Base-by-base conservation (phyloP, 1,284 basidiomycete species). In the Ganoderma sinense region DNA sequence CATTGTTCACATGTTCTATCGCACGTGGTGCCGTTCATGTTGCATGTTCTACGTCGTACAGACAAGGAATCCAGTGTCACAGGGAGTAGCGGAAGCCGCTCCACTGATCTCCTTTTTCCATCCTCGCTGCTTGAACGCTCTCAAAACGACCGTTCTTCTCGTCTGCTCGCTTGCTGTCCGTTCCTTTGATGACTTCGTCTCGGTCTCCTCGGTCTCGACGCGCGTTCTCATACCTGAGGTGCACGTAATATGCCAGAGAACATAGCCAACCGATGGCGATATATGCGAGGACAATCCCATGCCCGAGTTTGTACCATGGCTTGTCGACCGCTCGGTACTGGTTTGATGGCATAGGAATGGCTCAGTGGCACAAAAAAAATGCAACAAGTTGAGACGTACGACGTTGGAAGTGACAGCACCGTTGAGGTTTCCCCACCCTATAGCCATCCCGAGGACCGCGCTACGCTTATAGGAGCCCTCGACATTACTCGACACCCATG, bases 401-500 rank as follows among this genome's bases (percentile, higher is more conserved):
- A 91, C 85, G 77, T 92, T 92, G 36, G 90, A 91, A 71, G 88
- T 88, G 29, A 92, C 88, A 20, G 91, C 91, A 11, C 91, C 91
- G 75, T 92, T 91, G 43, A 92, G 80, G 75, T 92, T 91, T 20
- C 90, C 90, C 75, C 89, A 88, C 67, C 88, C 86, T 67, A 92
- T 91, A 6, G 89, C 86, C 89, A 92, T 90, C 0, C 84, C 93
- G 31, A 93, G 82, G 0, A 90, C 86, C 1, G 93, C 91, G 72
- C 90, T 90, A 29, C 92, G 89, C 75, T 94, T 94, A 80, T 94
- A 94, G 0, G 88, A 86, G 8, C 92, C 85, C 75, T 89, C 88
- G 43, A 85, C 81, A 66, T 88, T 88, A 64, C 82, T 80, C 14
- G 85, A 84, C 2, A 86, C 82, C 83, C 87, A 87, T 29, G 88